Conservation (phyloP, 495 filamentous ascomycete species). For the Parmelia sp. region DNA sequence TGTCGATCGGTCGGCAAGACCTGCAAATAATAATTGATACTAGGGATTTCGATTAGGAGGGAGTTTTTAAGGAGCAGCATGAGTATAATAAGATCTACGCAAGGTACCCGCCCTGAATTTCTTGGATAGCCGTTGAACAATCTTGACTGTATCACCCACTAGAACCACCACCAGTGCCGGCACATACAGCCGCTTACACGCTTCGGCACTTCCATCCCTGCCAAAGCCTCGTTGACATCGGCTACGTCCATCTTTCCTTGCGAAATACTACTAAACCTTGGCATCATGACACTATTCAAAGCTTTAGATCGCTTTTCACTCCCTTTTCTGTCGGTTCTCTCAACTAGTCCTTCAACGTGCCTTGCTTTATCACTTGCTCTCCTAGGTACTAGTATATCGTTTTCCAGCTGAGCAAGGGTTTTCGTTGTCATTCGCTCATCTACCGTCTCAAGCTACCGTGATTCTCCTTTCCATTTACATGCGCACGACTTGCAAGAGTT, state of each 20-base stretch:
- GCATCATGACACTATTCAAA: not conserved
- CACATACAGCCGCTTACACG: not conserved
- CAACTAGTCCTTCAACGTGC: not conserved
- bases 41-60: no score
- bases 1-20: no score
- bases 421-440: not conserved
- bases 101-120: slow-evolving; percentile 3
- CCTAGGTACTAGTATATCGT: no score
- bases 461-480: not conserved
- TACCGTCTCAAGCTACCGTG: not conserved
- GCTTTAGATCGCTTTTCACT: not conserved
- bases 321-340: not conserved
- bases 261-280: not conserved
- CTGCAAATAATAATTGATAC: no score
- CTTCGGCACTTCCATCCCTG: not conserved
- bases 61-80: no score
- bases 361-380: not conserved
- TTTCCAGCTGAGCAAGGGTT: not conserved
- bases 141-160: no score
- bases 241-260: not conserved
- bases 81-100: no score
- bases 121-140: slow-evolving; percentile 11
- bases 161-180: not conserved
- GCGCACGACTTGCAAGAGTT: not conserved
- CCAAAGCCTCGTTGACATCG: not conserved